These are phyloP conservation scores for Cladosporium halotolerans DNA, from an alignment of 2,329 filamentous ascomycete species.

Conservation along the genomic window DNA sequence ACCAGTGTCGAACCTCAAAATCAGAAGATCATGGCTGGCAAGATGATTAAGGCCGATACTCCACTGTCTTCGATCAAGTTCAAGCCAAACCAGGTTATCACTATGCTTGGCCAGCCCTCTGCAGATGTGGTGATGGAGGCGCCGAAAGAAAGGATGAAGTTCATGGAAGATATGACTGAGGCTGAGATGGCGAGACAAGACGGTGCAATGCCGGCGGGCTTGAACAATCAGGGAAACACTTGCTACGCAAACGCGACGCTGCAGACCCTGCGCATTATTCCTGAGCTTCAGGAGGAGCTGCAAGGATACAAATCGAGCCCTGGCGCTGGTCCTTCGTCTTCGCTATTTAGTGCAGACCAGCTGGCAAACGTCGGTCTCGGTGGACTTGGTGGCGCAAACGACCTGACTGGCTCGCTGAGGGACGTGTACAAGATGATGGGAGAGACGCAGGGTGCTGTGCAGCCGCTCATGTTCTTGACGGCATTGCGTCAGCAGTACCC, in stretches of 20 bases:
- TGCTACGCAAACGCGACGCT: conserved; percentile 97
- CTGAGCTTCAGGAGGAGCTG: conserved; percentile 80
- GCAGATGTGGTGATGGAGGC: conserved; percentile 55
- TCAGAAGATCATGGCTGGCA: conserved; percentile 93
- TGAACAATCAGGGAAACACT: conserved; percentile 92
- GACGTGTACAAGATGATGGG: conserved; percentile 86
- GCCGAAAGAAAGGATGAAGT: conserved; percentile 76
- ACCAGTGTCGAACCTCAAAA: conserved; percentile 94
- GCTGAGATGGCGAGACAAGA: conserved; percentile 78
- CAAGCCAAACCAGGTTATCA: conserved; percentile 79
- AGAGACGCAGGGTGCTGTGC: conserved; percentile 79
- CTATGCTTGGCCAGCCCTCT: conserved; percentile 92
- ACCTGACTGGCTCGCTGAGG: conserved; percentile 70
- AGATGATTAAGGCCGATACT: conserved; percentile 91
- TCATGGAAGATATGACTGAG: conserved; percentile 96
- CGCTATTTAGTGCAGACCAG: conserved; percentile 29
- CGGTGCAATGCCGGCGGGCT: conserved; percentile 78
- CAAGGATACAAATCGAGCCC: conserved; percentile 48
- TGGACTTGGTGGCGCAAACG: conserved; percentile 54
- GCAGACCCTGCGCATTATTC: conserved; percentile 82
- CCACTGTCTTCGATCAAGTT: conserved; percentile 76
- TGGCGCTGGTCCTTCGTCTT: conserved; percentile 19
- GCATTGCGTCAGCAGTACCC: conserved; percentile 74
- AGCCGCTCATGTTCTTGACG: conserved; percentile 74
- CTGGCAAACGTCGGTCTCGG: conserved; percentile 49